These are phyloP conservation scores for Nakaseomyces delphensis DNA, from an alignment of 1,139 yeast species.

Conservation along the genomic window DNA sequence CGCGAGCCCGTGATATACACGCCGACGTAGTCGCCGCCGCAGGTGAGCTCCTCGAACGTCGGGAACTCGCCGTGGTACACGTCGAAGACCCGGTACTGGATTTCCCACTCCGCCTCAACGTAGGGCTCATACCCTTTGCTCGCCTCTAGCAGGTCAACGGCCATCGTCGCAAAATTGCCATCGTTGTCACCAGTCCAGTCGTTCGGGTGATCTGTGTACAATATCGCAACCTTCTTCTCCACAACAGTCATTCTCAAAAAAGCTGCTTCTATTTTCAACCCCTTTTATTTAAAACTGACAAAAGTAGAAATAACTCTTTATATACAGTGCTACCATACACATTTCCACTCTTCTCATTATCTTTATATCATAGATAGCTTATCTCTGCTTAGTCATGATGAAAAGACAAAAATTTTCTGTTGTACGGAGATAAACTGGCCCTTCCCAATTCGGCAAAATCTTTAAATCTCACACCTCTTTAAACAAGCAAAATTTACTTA, in stretches of 20 bases:
- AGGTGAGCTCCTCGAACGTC: slow-evolving; percentile 12
- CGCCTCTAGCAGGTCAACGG: slow-evolving; percentile 16
- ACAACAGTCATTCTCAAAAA: slow-evolving; percentile 6
- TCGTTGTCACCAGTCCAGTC: slow-evolving; percentile 20
- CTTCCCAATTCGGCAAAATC: neutral
- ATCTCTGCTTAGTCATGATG: too few relatives aligned
- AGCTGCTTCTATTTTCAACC: too few relatives aligned
- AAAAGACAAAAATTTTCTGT: neutral
- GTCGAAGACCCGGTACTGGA: slow-evolving; percentile 18
- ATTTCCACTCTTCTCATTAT: too few relatives aligned
- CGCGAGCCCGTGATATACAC: slow-evolving; percentile 49
- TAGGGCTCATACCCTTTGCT: slow-evolving; percentile 11
- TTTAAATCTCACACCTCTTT: neutral
- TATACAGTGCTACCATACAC: too few relatives aligned
- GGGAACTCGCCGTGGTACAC: slow-evolving; percentile 25
- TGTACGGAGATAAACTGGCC: neutral
- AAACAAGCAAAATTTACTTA: too few relatives aligned
- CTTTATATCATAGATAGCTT: too few relatives aligned
- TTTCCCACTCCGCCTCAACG: slow-evolving; percentile 8
- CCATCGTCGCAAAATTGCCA: slow-evolving; percentile 25
- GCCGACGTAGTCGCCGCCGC: slow-evolving; percentile 23
- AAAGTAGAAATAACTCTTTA: neutral
- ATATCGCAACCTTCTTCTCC: slow-evolving; percentile 22
- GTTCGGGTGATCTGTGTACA: slow-evolving; percentile 21
- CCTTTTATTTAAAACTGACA: too few relatives aligned